Evolutionary conservation across 1,139 yeast genomes (phyloP), one percentile per base, ranked within the genome.

Genomic region (Taphrina sp.): DNA sequence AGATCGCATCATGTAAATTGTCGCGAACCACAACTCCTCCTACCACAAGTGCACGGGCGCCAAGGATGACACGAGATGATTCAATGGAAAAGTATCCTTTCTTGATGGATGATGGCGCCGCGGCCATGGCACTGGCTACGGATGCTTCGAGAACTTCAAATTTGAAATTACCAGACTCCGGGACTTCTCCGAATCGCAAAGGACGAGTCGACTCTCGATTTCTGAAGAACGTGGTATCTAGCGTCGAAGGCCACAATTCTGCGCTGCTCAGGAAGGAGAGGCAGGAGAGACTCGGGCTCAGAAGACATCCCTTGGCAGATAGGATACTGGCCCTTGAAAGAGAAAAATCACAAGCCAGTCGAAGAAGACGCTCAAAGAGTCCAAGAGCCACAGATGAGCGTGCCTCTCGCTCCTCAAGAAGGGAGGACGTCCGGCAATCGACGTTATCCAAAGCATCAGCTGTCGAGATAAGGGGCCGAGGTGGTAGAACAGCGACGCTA

Each of bases 171-270:
- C 22, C n/a, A 17, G 28, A 28, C 12, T 19, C 5, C 28, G 17
- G 23, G 12, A 29, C 26, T 19, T 7, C 10, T 7, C 47, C 47
- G 8, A 29, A 36, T n/a, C 23, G 38, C 12, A 43, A 43, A 16
- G 38, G 29, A 16, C 20, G 46, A 3, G 26, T 49, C 46, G 39
- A 49, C 26, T 36, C 17, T 8, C 38, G 39, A 2, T 49, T 49
- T 33, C 33, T 49, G 16, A 22, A 31, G 41, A 49, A 31, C 16
- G 20, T 42, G 3, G 54, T 49, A 24, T 29, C 46, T 10, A 35
- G 39, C 24, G 41, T 38, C 5, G 46, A 38, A 16, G 54, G 54
- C 5, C 46, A 49, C 24, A 49, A 49, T 38, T 16, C 23, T 12
- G 44, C 37, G 17, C 26, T 49, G 24, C 14, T 33, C 23, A 31